Evolutionary conservation across 805 yeast genomes (phyloP).

Genomic region (Brettanomyces sp.): DNA sequence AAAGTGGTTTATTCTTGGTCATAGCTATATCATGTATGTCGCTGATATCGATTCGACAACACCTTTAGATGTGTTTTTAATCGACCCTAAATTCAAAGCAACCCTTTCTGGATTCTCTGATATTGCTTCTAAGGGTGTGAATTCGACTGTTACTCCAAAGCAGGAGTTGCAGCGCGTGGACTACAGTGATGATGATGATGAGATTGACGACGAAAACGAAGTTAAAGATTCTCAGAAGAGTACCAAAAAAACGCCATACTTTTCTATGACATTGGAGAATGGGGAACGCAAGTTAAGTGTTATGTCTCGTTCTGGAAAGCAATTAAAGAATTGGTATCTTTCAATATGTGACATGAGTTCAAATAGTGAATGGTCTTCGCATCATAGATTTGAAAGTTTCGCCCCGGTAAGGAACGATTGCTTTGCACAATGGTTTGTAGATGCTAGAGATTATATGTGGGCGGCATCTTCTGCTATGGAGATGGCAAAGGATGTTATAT

Average conservation of each 20-base stretch:
- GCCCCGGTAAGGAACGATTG: slow-evolving; percentile 85
- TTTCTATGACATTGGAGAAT: slow-evolving; percentile 56
- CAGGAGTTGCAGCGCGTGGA: slow-evolving; percentile 25
- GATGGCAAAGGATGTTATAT: slow-evolving; percentile 88
- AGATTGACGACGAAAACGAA: slow-evolving; percentile 23
- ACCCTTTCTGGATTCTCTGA: slow-evolving; percentile 34
- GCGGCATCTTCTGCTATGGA: slow-evolving; percentile 86
- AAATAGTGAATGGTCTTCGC: slow-evolving; percentile 61
- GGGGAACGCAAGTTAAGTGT: slow-evolving; percentile 71
- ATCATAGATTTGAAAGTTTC: slow-evolving; percentile 76
- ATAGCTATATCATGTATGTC: slow-evolving; percentile 77
- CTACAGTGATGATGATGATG: slow-evolving; percentile 28
- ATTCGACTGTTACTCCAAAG: slow-evolving; percentile 14
- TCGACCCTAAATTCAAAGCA: slow-evolving; percentile 68
- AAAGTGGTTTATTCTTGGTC: slow-evolving; percentile 86
- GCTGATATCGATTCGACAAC: slow-evolving; percentile 80
- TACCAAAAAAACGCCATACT: slow-evolving; percentile 34
- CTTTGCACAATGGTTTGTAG: slow-evolving; percentile 95
- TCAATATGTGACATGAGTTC: slow-evolving; percentile 63
- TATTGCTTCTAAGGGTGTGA: slow-evolving; percentile 6
- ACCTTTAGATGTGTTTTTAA: slow-evolving; percentile 82
- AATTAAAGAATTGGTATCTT: slow-evolving; percentile 64
- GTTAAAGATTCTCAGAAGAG: slow-evolving; percentile 25
- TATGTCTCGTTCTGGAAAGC: slow-evolving; percentile 55
- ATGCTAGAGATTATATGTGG: slow-evolving; percentile 89